These are phyloP conservation scores for Hymenoscyphus albidus DNA, from an alignment of 2,329 filamentous ascomycete genomes.

Conservation along the genomic window DNA sequence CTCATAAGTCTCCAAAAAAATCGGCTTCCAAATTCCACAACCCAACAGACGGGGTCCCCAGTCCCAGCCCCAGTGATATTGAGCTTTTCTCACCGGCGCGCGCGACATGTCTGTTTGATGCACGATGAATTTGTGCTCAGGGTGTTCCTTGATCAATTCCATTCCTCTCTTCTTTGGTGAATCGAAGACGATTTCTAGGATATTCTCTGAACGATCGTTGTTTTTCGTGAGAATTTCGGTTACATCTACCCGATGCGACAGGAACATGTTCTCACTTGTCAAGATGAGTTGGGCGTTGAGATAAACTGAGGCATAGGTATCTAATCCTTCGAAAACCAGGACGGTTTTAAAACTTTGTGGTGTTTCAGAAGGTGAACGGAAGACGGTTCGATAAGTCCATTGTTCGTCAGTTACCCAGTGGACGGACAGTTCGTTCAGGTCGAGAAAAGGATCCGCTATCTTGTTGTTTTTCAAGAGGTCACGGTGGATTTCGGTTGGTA, in stretches of 20 bases:
- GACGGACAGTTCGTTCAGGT: neutral
- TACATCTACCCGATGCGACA: slow-evolving; percentile 47
- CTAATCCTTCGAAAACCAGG: neutral
- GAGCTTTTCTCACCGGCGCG: slow-evolving; percentile 58
- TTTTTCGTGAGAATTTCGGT: slow-evolving; percentile 35
- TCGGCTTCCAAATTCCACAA: slow-evolving; percentile 62
- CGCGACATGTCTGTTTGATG: slow-evolving; percentile 38
- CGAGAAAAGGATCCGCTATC: neutral
- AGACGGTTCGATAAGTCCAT: neutral
- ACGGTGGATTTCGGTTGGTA: neutral
- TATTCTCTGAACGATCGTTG: slow-evolving; percentile 12
- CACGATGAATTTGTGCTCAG: slow-evolving; percentile 45
- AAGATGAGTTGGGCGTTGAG: neutral
- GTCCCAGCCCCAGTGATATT: slow-evolving; percentile 68
- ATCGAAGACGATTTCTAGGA: slow-evolving; percentile 23
- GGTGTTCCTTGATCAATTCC: slow-evolving; percentile 37
- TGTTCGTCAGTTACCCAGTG: neutral
- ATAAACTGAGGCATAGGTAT: neutral
- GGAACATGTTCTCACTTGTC: slow-evolving; percentile 47
- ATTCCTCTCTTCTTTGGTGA: slow-evolving; percentile 26
- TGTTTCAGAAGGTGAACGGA: neutral
- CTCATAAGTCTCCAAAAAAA: slow-evolving; percentile 60
- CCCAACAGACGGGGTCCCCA: slow-evolving; percentile 64
- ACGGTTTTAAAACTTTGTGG: neutral
- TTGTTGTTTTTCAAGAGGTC: neutral